Evolutionary conservation across 345 rosid species (phyloP), one percentile per base, ranked within the genome.

Genomic region (Citrus glauca): DNA sequence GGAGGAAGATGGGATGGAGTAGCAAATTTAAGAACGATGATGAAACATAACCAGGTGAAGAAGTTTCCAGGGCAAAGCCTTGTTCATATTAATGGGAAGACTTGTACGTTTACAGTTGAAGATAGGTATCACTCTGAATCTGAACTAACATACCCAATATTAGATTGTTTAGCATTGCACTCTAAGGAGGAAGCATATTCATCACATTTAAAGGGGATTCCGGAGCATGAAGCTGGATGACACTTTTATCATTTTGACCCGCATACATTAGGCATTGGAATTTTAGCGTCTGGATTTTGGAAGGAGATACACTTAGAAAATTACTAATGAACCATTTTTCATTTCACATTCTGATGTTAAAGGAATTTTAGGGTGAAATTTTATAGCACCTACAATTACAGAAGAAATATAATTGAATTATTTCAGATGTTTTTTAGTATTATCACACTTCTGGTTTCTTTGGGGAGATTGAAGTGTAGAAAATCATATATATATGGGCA

Each of bases 41-140:
- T 91, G 93, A 89, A 87, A 82, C 38, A 4, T 19, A 87, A 81
- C 48, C 82, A 80, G 16, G 84, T 86, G 42, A 87, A 68, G 66
- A 90, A 90, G 83, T 81, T 69, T 87, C 94, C 89, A 7, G 90
- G 94, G 45, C 82, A 85, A 79, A 90, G 94, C 66, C 64, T 74
- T 61, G 69, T 90, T 70, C 86, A 83, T 10, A 64, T 88, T 64
- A 78, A 87, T 60, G 89, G 88, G 10, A 87, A 79, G 82, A 77
- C 66, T 80, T 71, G 80, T 53, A 78, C 27, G 37, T 90, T 90
- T 79, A 87, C 89, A 0, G 94, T 85, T 50, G 93, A 86, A 78
- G 93, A 87, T 62, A 80, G 82, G 66, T 79, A 66, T 63, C 90
- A 84, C 74, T 79, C 9, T 33, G 79, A 85, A 8, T 68, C 75